Conservation (phyloP, 257 asterid genomes). For the Galeopsis tetrahit region DNA sequence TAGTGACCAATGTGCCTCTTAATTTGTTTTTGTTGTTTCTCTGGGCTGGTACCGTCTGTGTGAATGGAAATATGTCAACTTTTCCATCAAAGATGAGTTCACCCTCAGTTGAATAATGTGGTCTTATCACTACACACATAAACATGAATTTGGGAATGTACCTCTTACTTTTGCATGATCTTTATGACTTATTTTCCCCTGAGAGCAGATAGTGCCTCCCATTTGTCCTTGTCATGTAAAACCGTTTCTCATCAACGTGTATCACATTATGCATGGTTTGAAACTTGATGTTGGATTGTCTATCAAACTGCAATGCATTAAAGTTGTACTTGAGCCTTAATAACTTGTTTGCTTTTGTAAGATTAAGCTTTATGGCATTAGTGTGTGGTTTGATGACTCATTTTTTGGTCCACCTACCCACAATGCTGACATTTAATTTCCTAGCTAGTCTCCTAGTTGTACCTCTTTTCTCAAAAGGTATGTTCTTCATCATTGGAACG, state of each 20-base stretch:
- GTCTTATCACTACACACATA: no score
- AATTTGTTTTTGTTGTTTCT: no score
- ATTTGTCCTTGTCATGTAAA: no score
- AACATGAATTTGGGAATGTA: neutral
- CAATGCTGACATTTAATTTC: neutral
- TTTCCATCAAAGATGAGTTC: no score
- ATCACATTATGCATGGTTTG: neutral
- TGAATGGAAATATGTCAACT: no score
- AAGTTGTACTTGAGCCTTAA: neutral
- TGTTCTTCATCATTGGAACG: neutral
- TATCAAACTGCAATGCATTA: neutral
- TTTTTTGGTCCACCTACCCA: neutral
- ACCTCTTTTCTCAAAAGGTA: neutral
- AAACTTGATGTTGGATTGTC: no score
- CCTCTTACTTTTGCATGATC: neutral
- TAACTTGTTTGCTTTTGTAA: neutral
- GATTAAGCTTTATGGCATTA: neutral
- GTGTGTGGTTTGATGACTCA: neutral
- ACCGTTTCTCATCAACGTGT: neutral
- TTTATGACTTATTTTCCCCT: neutral
- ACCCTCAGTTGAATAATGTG: no score
- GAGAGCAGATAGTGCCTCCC: no score
- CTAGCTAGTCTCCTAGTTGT: neutral
- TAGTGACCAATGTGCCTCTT: no score
- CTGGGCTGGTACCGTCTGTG: no score